These are phyloP conservation scores for Jamesozyma lodderae DNA, from an alignment of 805 yeast genomes.

Conservation along the genomic window DNA sequence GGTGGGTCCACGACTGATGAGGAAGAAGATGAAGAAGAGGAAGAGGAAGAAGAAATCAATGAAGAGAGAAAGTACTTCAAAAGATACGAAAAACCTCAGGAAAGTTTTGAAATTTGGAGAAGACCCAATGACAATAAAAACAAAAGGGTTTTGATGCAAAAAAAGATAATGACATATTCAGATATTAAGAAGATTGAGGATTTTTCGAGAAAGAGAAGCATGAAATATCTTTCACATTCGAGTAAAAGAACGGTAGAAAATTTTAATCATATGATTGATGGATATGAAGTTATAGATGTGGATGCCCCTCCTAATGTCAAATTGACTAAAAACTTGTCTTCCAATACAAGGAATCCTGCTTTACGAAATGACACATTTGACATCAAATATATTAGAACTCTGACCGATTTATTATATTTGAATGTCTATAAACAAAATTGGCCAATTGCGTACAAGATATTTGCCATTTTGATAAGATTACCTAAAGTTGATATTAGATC, in stretches of 20 bases:
- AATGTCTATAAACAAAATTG: constrained; percentile 43
- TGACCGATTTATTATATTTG: constrained; percentile 41
- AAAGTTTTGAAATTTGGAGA: constrained; percentile 26
- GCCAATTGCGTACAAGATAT: constrained; percentile 45
- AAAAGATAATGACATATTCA: constrained; percentile 14
- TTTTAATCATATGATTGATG: constrained; percentile 15
- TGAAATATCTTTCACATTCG: background rate
- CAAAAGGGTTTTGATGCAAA: constrained; percentile 14
- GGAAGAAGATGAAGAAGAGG: constrained; percentile 9
- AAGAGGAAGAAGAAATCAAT: constrained; percentile 1
- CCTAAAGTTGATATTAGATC: constrained; percentile 44
- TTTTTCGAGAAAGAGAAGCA: background rate
- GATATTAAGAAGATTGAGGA: constrained; percentile 7
- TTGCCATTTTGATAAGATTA: constrained; percentile 40
- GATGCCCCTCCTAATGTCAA: too few relatives aligned
- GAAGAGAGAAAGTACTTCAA: constrained; percentile 21
- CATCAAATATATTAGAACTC: constrained; percentile 16
- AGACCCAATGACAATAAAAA: constrained; percentile 3
- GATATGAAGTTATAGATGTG: constrained; percentile 16
- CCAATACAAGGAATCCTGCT: too few relatives aligned
- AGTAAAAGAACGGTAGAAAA: constrained; percentile 1
- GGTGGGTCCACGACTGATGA: constrained; percentile 8
- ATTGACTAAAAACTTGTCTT: too few relatives aligned
- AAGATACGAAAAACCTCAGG: constrained; percentile 26
- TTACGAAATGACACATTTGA: constrained; percentile 11